Percentiles rank a stretch among this genome's conserved stretches.
Evolutionary conservation across 2,329 filamentous ascomycete species (phyloP).

Genomic region (Decorospora gaudefroyi): DNA sequence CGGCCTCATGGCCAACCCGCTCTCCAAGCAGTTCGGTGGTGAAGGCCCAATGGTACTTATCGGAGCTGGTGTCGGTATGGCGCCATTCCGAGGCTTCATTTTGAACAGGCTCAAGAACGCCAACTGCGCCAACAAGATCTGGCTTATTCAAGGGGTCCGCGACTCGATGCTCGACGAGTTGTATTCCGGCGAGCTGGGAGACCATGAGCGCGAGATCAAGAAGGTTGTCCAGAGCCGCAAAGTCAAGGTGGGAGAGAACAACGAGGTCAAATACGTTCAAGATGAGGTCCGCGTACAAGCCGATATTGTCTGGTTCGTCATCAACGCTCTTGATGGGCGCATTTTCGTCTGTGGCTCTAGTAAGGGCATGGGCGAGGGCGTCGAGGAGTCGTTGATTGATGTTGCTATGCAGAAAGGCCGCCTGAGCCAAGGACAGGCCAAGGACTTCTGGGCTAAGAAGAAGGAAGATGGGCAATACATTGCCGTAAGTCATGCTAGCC

Average conservation of each 20-base stretch:
- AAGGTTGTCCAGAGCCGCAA: constrained; percentile 58
- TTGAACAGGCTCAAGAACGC: constrained; percentile 90
- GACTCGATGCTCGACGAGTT: constrained; percentile 94
- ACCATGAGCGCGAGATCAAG: constrained; percentile 54
- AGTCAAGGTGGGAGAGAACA: constrained; percentile 46
- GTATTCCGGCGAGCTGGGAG: constrained; percentile 94
- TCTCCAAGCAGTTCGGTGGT: constrained; percentile 86
- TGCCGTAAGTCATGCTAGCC: constrained; percentile 60
- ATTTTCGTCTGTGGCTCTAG: constrained; percentile 96
- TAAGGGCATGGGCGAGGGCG: constrained; percentile 97
- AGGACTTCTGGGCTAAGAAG: constrained; percentile 88
- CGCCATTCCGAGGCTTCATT: constrained; percentile 96
- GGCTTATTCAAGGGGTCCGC: constrained; percentile 92
- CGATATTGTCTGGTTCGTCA: constrained; percentile 97
- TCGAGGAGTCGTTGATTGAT: constrained; percentile 83
- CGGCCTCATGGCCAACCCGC: constrained; percentile 93
- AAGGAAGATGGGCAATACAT: constrained; percentile 94
- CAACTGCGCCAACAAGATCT: constrained; percentile 97
- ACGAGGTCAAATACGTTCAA: constrained; percentile 89
- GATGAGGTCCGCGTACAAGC: constrained; percentile 91
- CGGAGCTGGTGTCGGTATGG: constrained; percentile 93
- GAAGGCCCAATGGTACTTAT: constrained; percentile 98
- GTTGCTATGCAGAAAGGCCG: constrained; percentile 93
- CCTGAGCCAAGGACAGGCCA: constrained; percentile 77
- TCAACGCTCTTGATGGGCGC: constrained; percentile 92